phyloP scores from a whole-genome alignment of 768 basidiomycete species.

The Serendipita sp. region DNA sequence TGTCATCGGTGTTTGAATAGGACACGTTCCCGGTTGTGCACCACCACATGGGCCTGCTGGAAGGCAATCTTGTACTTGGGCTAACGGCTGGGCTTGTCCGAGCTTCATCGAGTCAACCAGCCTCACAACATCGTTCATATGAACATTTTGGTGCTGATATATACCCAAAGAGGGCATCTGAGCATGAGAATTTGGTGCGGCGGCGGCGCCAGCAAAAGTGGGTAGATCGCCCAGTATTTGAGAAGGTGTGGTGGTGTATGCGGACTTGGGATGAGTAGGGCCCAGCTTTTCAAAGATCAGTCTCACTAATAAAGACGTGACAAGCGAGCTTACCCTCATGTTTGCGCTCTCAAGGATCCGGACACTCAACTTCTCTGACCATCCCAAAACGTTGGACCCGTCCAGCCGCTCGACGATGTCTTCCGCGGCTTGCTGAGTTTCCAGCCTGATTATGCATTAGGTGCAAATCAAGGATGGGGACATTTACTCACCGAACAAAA shows the following conservation, averaged over 20 bases:
- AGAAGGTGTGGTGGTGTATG: not conserved
- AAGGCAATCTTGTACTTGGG: not conserved
- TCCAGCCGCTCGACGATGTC: slow-evolving; percentile 65
- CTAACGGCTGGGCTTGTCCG: not conserved
- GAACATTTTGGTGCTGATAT: slow-evolving; percentile 1
- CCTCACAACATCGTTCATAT: not conserved
- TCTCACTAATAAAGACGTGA: too few relatives aligned
- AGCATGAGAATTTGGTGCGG: not conserved
- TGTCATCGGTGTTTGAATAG: not conserved
- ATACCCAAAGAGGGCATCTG: not conserved
- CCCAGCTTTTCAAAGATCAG: not conserved
- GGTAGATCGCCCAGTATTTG: not conserved
- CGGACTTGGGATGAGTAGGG: not conserved
- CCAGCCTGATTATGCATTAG: slow-evolving; percentile 31
- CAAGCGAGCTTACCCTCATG: not conserved
- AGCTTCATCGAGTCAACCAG: not conserved
- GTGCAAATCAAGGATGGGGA: not conserved
- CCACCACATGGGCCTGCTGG: not conserved
- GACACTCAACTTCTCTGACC: slow-evolving; percentile 34
- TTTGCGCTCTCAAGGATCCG: not conserved
- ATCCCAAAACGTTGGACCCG: slow-evolving; percentile 64
- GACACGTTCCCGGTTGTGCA: not conserved
- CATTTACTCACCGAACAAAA: slow-evolving; percentile 47
- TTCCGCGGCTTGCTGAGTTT: slow-evolving; percentile 54
- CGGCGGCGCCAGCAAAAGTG: not conserved